Conservation (phyloP, 192 early-diverging fungal genomes). For the Helicostylum pulchrum region DNA sequence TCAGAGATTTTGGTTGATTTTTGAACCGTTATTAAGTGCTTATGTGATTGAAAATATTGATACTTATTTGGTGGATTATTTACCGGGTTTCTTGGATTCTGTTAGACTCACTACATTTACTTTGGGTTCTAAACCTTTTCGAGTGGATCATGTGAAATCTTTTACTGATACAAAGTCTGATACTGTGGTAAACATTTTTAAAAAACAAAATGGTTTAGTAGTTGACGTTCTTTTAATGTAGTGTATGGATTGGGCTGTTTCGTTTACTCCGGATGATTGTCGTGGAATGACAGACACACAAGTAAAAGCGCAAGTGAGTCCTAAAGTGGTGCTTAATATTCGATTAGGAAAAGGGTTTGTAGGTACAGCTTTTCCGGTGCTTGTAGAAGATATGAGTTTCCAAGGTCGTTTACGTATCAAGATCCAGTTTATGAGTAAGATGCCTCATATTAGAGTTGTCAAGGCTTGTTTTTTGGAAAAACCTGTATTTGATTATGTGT, state of each 20-base stretch:
- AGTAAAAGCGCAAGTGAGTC: conserved; percentile 54
- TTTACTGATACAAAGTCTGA: conserved; percentile 53
- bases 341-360: conserved; percentile 75
- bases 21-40: conserved; percentile 70
- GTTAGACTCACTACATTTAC: conserved; percentile 59
- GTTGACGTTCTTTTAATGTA: background rate
- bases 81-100: conserved; percentile 67
- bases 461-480: conserved; percentile 71
- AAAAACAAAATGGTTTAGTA: background rate
- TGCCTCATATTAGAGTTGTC: conserved; percentile 69
- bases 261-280: conserved; percentile 70
- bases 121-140: conserved; percentile 60
- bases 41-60: conserved; percentile 64
- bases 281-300: conserved; percentile 49
- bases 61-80: conserved; percentile 57
- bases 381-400: conserved; percentile 75
- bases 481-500: conserved; percentile 73
- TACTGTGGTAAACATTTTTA: conserved; percentile 39
- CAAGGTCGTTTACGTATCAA: conserved; percentile 62
- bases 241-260: conserved; percentile 75
- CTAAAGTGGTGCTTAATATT: conserved; percentile 72
- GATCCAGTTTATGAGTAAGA: conserved; percentile 70
- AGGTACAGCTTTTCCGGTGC: conserved; percentile 69
- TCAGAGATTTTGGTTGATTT: conserved; percentile 73
- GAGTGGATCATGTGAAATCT: conserved; percentile 54